Base-by-base conservation (phyloP, 148 eudicot species). In the Simmondsia chinensis region DNA sequence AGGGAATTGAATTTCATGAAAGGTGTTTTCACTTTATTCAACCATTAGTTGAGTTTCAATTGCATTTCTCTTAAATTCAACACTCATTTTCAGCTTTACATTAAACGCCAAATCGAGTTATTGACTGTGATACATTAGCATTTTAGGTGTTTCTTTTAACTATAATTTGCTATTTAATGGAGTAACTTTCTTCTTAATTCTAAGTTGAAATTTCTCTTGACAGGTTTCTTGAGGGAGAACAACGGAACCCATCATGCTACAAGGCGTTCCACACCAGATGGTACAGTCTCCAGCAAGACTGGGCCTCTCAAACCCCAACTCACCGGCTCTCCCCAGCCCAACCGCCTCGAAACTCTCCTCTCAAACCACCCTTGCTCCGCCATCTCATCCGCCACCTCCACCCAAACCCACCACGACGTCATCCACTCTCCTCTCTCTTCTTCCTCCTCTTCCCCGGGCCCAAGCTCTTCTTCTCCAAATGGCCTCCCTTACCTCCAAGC, bases 231-330 rank as follows among this genome's bases (percentile, higher is more conserved):
- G 22, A 40, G 48, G 26, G 23, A 41, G 24, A 12, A 27, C 22
- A 33, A 7, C 15, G 1, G 12, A 46, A 29, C 48, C 11, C 49
- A 46, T 41, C 23, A 71, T 66, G 68, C 28, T 66, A 17, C 69
- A 67, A 45, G 38, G 44, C 20, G 46, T 41, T 52, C 67, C 64
- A 42, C 72, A 79, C 50, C 89, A 80, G 35, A 61, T 71, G 33
- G 71, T 74, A 20, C 85, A 76, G 23, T 89, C 95, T 6, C 97
- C 97, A 18, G 97, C 95, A 25, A 69, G 97, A 61, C 77, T 84
- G 3, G 95, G 95, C 33, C 73, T 89, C 43, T 83, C 95, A 17
- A 89, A 68, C 46, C 95, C 97, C 12, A 89, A 78, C 63, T 89
- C 97, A 26, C 97, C 97, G 1, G 61, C 97, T 48, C 54, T 88